Base-by-base conservation (phyloP, 495 filamentous ascomycete species). In the Aeminium ludgeri region DNA sequence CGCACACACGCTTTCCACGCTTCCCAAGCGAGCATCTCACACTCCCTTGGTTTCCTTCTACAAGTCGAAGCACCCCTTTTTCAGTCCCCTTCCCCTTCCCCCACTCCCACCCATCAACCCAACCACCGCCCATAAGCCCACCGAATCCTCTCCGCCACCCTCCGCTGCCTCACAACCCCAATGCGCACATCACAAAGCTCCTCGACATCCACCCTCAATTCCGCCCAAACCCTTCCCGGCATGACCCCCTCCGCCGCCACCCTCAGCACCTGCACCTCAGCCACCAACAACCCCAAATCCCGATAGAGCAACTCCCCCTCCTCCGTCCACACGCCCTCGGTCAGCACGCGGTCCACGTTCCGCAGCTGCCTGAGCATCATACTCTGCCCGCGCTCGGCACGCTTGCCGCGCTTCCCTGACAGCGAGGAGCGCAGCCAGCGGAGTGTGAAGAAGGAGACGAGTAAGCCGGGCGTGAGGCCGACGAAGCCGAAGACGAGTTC, bases 401-500 rank as follows among this genome's bases (percentile, higher is more conserved):
- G 63, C 60, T 44, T 63, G 68, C 45, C 76, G 44, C n/a, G 84
- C 78, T 53, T 64, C 72, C 34, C 81, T 69, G 43, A 62, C 77
- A 36, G 78, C 74, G 32, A 92, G 68, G 6, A 74, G 46, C 66
- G 65, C 3, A 89, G 54, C 68, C 86, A 95, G 40, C 78, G 73
- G 15, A 77, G 60, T 7, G 70, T 59, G n/a, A 80, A 73, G 38
- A 91, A 72, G 3, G 78, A 78, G 7, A 95, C 83, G 34, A 97
- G 60, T 11, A 94, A 66, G 2, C 89, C 85, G 10, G 89, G 89
- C 0, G 89, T 94, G 30, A 97, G 60, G 7, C 86, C 86, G 34
- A 97, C 73, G 54, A 97, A 92, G 2, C 74, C 89, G 63, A 97
- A 97, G 20, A 97, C 82, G 36, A 97, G 74, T 54, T 97, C 87